Evolutionary conservation across 1,139 yeast genomes (phyloP), one percentile per base, ranked within the genome.

Genomic region (Geotrichum phurueaensis): DNA sequence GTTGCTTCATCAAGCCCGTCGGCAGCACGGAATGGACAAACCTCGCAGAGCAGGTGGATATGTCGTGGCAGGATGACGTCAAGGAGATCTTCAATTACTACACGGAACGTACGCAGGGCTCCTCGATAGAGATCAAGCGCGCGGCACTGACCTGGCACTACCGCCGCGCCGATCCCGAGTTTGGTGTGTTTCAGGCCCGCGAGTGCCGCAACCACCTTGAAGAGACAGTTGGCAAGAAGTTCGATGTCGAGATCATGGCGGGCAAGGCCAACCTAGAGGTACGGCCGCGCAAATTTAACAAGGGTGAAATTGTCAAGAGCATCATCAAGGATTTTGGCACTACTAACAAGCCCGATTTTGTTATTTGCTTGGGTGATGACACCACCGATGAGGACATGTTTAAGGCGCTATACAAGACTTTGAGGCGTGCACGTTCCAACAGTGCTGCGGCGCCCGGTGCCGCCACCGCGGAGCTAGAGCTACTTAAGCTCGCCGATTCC

Each of bases 81-180:
- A 84, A 84, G 62, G 86, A 84, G 31, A 84, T 89, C 3, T 89
- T 89, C 77, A 81, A 78, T 58, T 78, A 83, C 58, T 90, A 84
- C 74, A 90, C 97, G 0, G 92, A 87, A 56, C 84, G 85, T 64
- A 95, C 99, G 0, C 97, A 96, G 2, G 98, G 97, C 5, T 81
- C 97, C 0, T 82, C 83, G 65, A 85, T 89, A 62, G 99, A 95
- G 73, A 82, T 81, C 69, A 95, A 95, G 73, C 87, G 90, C 69
- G 97, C 94, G 18, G 98, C 99, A 0, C 77, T 94, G 61, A 92
- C 98, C 0, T 95, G 99, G 99, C 99, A 95, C 75, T 94, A 94
- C 73, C 84, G 99, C 68, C 82, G 96, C 59, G 84, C 96, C 0
- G 99, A 91, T 69, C 98, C 98, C 0, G 96, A 87, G 63, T 81